Evolutionary conservation across 2,329 filamentous ascomycete genomes (phyloP), one percentile per base, ranked within the genome.

Genomic region (Fusarium sp.): DNA sequence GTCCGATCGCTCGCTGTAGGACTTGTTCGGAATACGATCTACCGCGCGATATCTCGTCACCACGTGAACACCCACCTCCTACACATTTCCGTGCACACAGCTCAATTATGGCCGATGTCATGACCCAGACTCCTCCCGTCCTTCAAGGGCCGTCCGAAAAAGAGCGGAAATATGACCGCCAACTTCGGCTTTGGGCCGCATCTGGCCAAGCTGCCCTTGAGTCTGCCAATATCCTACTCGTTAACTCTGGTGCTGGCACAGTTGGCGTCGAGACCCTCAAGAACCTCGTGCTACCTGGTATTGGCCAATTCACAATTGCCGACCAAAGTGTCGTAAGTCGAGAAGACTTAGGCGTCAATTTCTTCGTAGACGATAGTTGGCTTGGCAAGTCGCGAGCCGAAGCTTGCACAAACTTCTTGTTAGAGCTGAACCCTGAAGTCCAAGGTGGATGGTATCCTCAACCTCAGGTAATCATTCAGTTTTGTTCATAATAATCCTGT

Each of bases 171-270:
- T 99, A 99, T 81, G 96, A 99, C 78, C 89, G 96, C 52, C 96
- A 99, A 80, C 88, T 99, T 39, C 91, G 96, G 52, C 83, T 99
- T 15, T 99, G 96, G 96, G 96, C 94, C 64, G 94, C 95, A 40
- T 93, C 88, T 49, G 96, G 96, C 19, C 96, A 99, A 77, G 86
- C 91, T 69, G 95, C 94, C 17, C 85, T 99, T 3, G 96, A 99
- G 78, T 89, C 93, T 56, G 92, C 96, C 21, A 92, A 96, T 70
- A 90, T 99, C n/a, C 86, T 98, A 14, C 85, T 99, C 7, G 83
- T 99, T 62, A 97, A 97, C 79, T 92, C 91, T 1, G 91, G 93
- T 3, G 81, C 91, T n/a, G 95, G 95, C 11, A 92, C 94, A 3
- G 92, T 94, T 32, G 96, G 94, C 15, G 86, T 96, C 14, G 96